Conservation (phyloP, 306 rosid genomes). For the Medicago truncatula region MtrunA17r5.0-ANR NC_053045.1:64320001-64320500, state of each 20-base stretch:
- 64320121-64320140: slow-evolving; percentile 28
- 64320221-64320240: slow-evolving; percentile 38
- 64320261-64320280: slow-evolving; percentile 10
- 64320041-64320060: slow-evolving; percentile 29
- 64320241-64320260: slow-evolving; percentile 30
- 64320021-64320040: slow-evolving; percentile 22
- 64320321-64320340: slow-evolving; percentile 16
- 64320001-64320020: slow-evolving; percentile 34
- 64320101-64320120: slow-evolving; percentile 37
- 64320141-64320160: slow-evolving; percentile 28
- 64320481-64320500: slow-evolving; percentile 31
- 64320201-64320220: neutral
- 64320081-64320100: slow-evolving; percentile 36
- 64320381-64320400: slow-evolving; percentile 23
- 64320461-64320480: slow-evolving; percentile 38
- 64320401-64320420: slow-evolving; percentile 17
- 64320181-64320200: slow-evolving; percentile 21
- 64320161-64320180: slow-evolving; percentile 21
- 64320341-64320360: slow-evolving; percentile 13
- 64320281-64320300: slow-evolving; percentile 14
- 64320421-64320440: neutral
- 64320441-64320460: slow-evolving; percentile 5
- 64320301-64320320: slow-evolving; percentile 35
- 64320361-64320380: slow-evolving; percentile 17
- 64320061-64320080: slow-evolving; percentile 36